Base-by-base conservation (phyloP, 1,284 basidiomycete genomes). In the Heterobasidion irregulare region DNA sequence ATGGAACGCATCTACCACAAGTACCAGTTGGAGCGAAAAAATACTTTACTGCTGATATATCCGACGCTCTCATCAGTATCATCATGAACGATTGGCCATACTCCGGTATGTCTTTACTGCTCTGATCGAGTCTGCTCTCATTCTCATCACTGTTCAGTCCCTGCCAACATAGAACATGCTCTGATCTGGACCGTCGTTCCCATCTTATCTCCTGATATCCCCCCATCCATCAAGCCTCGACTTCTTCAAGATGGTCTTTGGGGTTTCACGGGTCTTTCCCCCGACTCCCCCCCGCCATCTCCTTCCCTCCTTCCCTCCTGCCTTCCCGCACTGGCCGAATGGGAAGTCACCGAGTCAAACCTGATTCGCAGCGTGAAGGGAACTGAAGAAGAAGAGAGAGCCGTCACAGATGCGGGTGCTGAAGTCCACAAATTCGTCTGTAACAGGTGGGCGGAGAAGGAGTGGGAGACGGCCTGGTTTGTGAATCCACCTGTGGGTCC, bases 381-480 rank as follows among this genome's bases (percentile, higher is more conserved):
- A 26, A 73, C 78, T 0, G 68, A 72, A 2, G 78, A 77, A 59
- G 83, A 86, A 62, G 78, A 80, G 50, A 66, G 63, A 34, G 68
- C 81, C 56, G 73, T 89, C 13, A 63, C 64, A 45, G 63, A 66
- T 47, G 82, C 79, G 10, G 83, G 83, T 5, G 64, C 61, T 47
- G 82, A 87, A 59, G 80, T 89, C 19, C 72, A 77, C 48, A 69
- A 68, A 53, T 92, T 85, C 66, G 77, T 92, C 34, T 73, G 69
- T 65, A 71, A 71, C 47, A 70, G 79, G 52, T 92, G 89, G 89
- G 63, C 63, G 13, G 86, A 86, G 63, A 66, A 65, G 9, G 76
- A 79, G 33, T 92, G 86, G 86, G 89, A 92, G 68, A 89, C 88
- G 0, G 86, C 86, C 2, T 92, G 89, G 89, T 92, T 90, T 65